phyloP scores from a whole-genome alignment of 1,284 basidiomycete genomes.

The Moniliella sp. region DNA sequence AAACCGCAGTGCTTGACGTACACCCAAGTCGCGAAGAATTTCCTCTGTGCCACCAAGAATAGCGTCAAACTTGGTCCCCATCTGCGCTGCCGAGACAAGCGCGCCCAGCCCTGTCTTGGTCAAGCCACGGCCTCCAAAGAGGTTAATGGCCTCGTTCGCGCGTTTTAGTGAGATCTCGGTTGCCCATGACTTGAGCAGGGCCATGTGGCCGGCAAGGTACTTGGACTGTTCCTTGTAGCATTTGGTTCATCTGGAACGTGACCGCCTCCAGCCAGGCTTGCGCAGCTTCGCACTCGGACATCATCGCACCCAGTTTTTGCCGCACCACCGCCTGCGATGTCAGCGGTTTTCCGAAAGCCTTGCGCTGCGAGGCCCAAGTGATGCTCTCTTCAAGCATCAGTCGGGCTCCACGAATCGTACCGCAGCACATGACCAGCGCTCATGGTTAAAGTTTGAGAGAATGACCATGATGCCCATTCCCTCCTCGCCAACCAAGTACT shows the following conservation, averaged over 20 bases:
- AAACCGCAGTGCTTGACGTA: slow-evolving; percentile 36
- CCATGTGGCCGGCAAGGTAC: slow-evolving; percentile 46
- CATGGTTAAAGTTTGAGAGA: slow-evolving; percentile 5
- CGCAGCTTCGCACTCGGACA: slow-evolving; percentile 55
- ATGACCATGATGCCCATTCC: slow-evolving; percentile 4
- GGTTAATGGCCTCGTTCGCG: slow-evolving; percentile 58
- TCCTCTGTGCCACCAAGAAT: slow-evolving; percentile 34
- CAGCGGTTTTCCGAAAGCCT: slow-evolving; percentile 41
- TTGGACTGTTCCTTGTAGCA: slow-evolving; percentile 51
- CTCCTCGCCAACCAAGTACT: slow-evolving; percentile 17
- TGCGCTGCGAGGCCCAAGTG: slow-evolving; percentile 31
- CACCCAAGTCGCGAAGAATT: slow-evolving; percentile 40
- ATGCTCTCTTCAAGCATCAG: slow-evolving; percentile 23
- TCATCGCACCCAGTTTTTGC: slow-evolving; percentile 62
- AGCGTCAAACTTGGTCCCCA: slow-evolving; percentile 50
- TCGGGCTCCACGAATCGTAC: slow-evolving; percentile 43
- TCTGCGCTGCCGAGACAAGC: too few relatives aligned
- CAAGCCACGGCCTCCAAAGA: slow-evolving; percentile 48
- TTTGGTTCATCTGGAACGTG: slow-evolving; percentile 70
- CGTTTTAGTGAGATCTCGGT: slow-evolving; percentile 35
- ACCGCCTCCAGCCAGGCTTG: slow-evolving; percentile 75
- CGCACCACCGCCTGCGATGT: slow-evolving; percentile 62
- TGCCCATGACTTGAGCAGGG: slow-evolving; percentile 46
- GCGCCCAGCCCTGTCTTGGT: slow-evolving; percentile 48
- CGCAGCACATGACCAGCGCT: slow-evolving; percentile 46